phyloP scores from a whole-genome alignment of 2,329 filamentous ascomycete species.

The Allantophomopsis cytisporea region DNA sequence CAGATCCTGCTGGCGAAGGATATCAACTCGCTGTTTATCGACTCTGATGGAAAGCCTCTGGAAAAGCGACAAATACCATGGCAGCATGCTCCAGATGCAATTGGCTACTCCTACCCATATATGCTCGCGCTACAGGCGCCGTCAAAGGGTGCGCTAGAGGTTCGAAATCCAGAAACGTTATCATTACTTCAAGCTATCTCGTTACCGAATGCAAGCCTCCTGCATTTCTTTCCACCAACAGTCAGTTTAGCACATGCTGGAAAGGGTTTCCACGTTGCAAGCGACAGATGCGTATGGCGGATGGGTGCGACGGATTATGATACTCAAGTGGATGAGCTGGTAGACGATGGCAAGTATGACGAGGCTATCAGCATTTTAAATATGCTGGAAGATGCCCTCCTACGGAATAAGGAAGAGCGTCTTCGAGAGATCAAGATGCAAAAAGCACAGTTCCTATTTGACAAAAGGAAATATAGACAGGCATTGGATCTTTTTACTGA shows the following conservation, averaged over 20 bases:
- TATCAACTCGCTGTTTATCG: conserved; percentile 87
- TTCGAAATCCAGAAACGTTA: conserved; percentile 83
- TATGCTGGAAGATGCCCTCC: conserved; percentile 84
- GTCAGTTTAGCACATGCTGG: conserved; percentile 91
- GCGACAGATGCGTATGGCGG: conserved; percentile 85
- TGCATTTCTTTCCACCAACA: conserved; percentile 87
- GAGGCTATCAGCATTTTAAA: conserved; percentile 82
- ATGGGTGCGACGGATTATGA: conserved; percentile 93
- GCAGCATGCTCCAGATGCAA: conserved; percentile 73
- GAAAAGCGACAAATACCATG: conserved; percentile 87
- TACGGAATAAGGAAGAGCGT: conserved; percentile 69
- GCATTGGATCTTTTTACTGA: conserved; percentile 83
- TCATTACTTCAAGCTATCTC: conserved; percentile 78
- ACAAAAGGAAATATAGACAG: conserved; percentile 67
- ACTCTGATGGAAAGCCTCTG: conserved; percentile 66
- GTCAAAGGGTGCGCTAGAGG: conserved; percentile 73
- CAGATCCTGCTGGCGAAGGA: conserved; percentile 94
- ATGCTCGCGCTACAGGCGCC: conserved; percentile 76
- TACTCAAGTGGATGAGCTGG: conserved; percentile 71
- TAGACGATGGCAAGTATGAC: conserved; percentile 62
- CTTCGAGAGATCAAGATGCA: conserved; percentile 80
- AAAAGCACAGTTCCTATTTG: conserved; percentile 79
- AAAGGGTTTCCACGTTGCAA: conserved; percentile 89
- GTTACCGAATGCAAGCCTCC: conserved; percentile 66
- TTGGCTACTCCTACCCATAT: conserved; percentile 96